Evolutionary conservation across 2,329 filamentous ascomycete genomes (phyloP), one percentile per base, ranked within the genome.

Genomic region (Laburnicola sp.): DNA sequence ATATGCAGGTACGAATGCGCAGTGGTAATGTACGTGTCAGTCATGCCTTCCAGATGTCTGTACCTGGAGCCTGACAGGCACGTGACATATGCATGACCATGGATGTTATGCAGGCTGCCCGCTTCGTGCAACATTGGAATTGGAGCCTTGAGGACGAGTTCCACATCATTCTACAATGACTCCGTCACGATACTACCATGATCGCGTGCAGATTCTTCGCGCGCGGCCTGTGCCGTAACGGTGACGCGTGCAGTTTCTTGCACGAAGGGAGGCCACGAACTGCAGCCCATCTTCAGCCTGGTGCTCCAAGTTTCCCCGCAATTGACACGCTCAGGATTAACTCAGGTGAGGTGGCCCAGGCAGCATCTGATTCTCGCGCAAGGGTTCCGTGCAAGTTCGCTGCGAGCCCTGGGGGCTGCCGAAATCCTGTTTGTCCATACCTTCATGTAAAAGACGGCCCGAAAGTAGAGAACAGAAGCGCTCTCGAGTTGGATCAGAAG

Each of bases 141-240:
- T 16, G 16, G 16, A 16, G 16, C 16, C 16, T 16, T 16, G 16
- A 16, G 16, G 16, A 16, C 16, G 16, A 16, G 16, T 16, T 16
- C 16, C 16, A 16, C 16, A 16, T 16, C 16, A 16, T 16, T 16
- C 16, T 16, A 16, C 16, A 16, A 16, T 16, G 16, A 16, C 16
- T 16, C 16, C 16, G 16, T 16, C 16, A 30, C 28, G 10, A 30
- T 10, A 11, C 4, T 6, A 39, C 23, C 8, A 39, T 39, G 43
- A 44, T 38, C 11, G 22, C 34, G 46, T 54, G 51, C 48, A 54
- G 30, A 26, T 54, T 50, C 43, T 50, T 50, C 25, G 35, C 51
- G 2, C 36, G 32, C 7, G 51, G 51, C 21, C 10, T 21, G 11
- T 51, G 51, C 38, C 32, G 31, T 21, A 50, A 47, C 32, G 47